Percentiles rank a stretch among this genome's conserved stretches.
These are phyloP conservation scores for Exobasidium cylindrosporum DNA, from an alignment of 1,284 basidiomycete species.

Conservation along the genomic window DNA sequence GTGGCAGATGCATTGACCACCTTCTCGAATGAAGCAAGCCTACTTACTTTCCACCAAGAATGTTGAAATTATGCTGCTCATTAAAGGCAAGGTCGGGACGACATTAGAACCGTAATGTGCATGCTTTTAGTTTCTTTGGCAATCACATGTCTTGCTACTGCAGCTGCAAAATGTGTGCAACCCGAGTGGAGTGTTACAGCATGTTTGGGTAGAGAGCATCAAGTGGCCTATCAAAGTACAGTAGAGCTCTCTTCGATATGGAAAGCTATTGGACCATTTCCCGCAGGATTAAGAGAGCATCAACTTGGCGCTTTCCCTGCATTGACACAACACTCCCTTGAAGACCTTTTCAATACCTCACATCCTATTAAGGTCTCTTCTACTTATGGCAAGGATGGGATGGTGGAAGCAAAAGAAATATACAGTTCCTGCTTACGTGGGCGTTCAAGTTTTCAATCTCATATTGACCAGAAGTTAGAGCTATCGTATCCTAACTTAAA, in stretches of 20 bases:
- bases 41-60: no score
- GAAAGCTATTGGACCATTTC: not conserved
- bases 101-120: no score
- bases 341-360: not conserved
- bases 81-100: no score
- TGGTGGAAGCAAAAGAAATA: not conserved
- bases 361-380: not conserved
- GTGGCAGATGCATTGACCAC: no score
- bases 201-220: no score
- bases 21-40: no score
- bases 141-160: no score
- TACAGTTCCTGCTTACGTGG: not conserved
- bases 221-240: no score
- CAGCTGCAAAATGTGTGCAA: no score
- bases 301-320: not conserved
- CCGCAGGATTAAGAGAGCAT: not conserved
- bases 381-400: conserved; percentile 10
- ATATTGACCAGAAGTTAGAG: not conserved
- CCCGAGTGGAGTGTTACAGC: no score
- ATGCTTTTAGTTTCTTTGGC: no score
- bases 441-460: not conserved
- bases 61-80: not conserved
- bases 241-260: not conserved
- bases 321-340: not conserved
- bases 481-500: not conserved